phyloP scores from a whole-genome alignment of 495 filamentous ascomycete species.

The Staphylotrichum tortipilum region DNA sequence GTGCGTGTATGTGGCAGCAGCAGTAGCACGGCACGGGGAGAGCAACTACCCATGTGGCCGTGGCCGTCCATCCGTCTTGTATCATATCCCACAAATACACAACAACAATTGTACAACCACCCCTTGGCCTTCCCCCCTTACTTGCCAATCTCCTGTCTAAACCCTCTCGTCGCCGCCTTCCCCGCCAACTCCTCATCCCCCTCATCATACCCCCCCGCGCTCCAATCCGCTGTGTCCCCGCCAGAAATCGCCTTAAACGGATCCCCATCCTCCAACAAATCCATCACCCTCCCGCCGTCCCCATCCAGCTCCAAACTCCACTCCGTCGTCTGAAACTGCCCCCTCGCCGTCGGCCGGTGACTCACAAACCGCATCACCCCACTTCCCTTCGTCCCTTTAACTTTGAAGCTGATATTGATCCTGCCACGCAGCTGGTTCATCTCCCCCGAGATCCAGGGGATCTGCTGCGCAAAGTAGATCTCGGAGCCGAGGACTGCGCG shows the following conservation, averaged over 20 bases:
- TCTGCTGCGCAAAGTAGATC: conserved; percentile 79
- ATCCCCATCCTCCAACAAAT: conserved; percentile 58
- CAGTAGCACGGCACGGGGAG: too few species aligned
- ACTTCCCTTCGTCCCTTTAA: conserved; percentile 66
- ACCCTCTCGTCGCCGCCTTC: conserved; percentile 30
- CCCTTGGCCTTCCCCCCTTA: conserved; percentile 4
- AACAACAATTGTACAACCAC: conserved; percentile 7
- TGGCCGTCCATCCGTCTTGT: too few species aligned
- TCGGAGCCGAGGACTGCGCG: conserved; percentile 76
- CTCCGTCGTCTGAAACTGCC: conserved; percentile 64
- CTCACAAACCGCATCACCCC: conserved; percentile 79
- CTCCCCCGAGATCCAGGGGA: conserved; percentile 88
- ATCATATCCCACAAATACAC: conserved; percentile 9
- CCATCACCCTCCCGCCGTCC: conserved; percentile 54
- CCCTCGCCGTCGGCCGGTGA: conserved; percentile 60
- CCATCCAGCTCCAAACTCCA: conserved; percentile 67
- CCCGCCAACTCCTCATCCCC: conserved; percentile 18
- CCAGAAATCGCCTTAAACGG: conserved; percentile 45
- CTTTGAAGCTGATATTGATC: conserved; percentile 80
- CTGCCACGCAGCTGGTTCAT: conserved; percentile 90
- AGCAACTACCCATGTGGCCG: too few species aligned
- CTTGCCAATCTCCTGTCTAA: conserved; percentile 31
- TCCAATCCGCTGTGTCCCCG: conserved; percentile 28
- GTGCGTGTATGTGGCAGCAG: background rate
- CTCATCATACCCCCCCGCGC: conserved; percentile 1